Base-by-base conservation (phyloP, 140 eudicot genomes). In the Anethum foeniculum region DNA sequence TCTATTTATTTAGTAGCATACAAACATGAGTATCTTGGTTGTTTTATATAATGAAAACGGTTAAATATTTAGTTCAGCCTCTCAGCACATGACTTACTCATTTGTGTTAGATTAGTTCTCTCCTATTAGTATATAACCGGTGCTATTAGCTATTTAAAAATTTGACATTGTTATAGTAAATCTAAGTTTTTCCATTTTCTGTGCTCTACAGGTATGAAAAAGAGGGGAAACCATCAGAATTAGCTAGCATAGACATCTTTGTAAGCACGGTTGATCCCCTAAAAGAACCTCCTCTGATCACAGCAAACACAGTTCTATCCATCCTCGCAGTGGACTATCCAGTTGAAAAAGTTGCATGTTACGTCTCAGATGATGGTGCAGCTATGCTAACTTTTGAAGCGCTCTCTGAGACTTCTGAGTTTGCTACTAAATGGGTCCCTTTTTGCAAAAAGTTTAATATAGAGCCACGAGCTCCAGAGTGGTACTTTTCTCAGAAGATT, bases 341-440 rank as follows among this genome's bases (percentile, higher is more conserved):
- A 0, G 78, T 74, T 44, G 78, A 44, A 8, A 74, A 74, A 25
- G 78, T 74, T n/a, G 78, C 78, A 44, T 74, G 78, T 56, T 74
- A 74, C 44, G 78, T 74, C 58, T 74, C 78, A 44, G 78, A 74
- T 74, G 78, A 74, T 74, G 78, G 78, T 44, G 78, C 78, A 12
- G 60, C 78, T 30, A 74, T 74, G 78, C 78, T 74, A 3, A 74
- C 78, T 44, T 74, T 74, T 74, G 78, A 74, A 74, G 78, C 78
- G 7, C 58, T 74, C 12, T 74, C 78, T 1, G 78, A 74, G 78
- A 74, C 78, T 23, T 74, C 78, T 1, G 78, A 43, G 44, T 74
- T 74, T 46, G 78, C 78, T 74, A 74, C 56, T 23, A 74, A 74
- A 74, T 74, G 78, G 78, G 60, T 13, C 58, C 78, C 78, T 13